A percentile compares a stretch with the other conserved stretches of the same genome.
Evolutionary conservation across 2,329 filamentous ascomycete genomes (phyloP).

Genomic region (Fusarium cicatricum): DNA sequence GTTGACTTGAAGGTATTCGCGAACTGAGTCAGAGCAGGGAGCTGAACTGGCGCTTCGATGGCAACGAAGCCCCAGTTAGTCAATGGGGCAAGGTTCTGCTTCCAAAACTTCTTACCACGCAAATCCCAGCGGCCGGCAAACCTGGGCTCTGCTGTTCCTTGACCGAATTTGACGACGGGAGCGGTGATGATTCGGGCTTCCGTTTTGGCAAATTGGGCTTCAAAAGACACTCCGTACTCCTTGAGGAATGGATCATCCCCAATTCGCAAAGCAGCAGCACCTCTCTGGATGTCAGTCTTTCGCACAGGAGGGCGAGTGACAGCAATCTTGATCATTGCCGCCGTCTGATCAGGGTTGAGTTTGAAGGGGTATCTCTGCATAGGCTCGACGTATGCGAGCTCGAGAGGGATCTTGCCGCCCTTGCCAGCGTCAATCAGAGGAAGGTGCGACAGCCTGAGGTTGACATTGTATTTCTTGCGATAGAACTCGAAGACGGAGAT

Average conservation of each 20-base stretch:
- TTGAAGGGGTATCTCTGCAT: conserved; percentile 72
- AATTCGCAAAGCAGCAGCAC: conserved; percentile 68
- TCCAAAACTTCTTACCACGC: conserved; percentile 77
- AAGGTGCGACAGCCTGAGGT: conserved; percentile 56
- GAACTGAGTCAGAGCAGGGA: conserved; percentile 46
- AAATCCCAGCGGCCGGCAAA: conserved; percentile 86
- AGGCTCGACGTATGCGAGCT: conserved; percentile 60
- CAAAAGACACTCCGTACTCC: conserved; percentile 78
- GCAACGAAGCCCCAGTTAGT: conserved; percentile 79
- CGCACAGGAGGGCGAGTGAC: conserved; percentile 79
- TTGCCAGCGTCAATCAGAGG: conserved; percentile 67
- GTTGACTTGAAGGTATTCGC: conserved; percentile 53
- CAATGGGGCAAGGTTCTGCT: conserved; percentile 68
- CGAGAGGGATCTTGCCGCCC: conserved; percentile 67
- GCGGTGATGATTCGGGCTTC: conserved; percentile 75
- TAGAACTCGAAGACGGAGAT: conserved; percentile 65
- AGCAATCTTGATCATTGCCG: conserved; percentile 91
- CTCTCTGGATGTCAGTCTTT: conserved; percentile 66
- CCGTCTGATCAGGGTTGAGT: conserved; percentile 70
- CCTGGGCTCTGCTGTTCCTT: conserved; percentile 65
- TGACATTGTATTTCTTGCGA: conserved; percentile 60
- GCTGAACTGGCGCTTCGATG: conserved; percentile 63
- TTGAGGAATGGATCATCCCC: conserved; percentile 76
- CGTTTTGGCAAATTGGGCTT: conserved; percentile 67
- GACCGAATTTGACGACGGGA: conserved; percentile 75